A percentile compares a stretch with the other conserved stretches of the same genome.
phyloP scores from a whole-genome alignment of 2,329 filamentous ascomycete genomes.

The Epichloe amarillans region DNA sequence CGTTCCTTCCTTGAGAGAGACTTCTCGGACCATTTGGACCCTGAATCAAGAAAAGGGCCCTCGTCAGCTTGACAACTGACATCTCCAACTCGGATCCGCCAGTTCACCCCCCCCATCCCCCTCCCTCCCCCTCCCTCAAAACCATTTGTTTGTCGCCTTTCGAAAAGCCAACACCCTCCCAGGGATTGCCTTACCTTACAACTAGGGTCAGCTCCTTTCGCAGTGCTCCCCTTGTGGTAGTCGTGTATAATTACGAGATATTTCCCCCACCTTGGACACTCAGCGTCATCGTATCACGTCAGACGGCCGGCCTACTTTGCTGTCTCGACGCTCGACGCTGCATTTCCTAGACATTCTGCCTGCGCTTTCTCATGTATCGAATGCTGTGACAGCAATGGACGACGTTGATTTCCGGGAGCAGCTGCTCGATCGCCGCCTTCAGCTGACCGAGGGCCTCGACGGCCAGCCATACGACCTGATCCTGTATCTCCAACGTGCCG shows the following conservation, averaged over 20 bases:
- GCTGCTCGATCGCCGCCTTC: slow-evolving; percentile 40
- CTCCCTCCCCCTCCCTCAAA: no score
- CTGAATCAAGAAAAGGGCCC: no score
- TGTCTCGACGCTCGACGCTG: background rate
- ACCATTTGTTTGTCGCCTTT: no score
- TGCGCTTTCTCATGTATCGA: background rate
- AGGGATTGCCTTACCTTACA: no score
- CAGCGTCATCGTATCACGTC: background rate
- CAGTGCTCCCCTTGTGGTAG: background rate
- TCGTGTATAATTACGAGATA: no score
- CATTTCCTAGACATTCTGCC: background rate
- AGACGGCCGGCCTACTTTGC: background rate
- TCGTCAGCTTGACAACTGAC: no score
- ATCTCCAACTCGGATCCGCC: no score
- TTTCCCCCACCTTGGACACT: no score
- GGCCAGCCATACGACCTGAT: slow-evolving; percentile 47
- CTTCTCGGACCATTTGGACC: no score
- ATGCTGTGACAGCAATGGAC: slow-evolving; percentile 15
- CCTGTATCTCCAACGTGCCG: slow-evolving; percentile 55
- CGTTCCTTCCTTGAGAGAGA: no score
- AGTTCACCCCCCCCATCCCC: no score
- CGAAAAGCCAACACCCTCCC: no score
- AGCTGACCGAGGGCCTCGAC: slow-evolving; percentile 41
- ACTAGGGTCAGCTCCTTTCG: background rate
- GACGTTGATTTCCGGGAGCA: slow-evolving; percentile 24